Conservation (phyloP, 192 early-diverging fungal species). For the Linnemannia exigua region DNA sequence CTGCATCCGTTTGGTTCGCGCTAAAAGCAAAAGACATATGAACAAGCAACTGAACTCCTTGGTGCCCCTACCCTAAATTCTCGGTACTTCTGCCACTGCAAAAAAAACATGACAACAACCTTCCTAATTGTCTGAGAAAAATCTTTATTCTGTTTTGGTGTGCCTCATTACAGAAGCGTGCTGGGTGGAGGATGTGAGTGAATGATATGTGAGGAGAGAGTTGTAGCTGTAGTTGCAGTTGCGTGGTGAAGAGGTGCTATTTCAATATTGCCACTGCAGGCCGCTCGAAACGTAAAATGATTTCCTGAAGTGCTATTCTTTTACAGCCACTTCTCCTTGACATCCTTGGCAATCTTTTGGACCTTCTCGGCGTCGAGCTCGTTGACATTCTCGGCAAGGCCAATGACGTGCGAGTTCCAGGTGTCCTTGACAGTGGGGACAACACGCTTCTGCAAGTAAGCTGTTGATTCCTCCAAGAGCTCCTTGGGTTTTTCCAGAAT, state of each 20-base stretch:
- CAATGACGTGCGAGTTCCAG: constrained; percentile 54
- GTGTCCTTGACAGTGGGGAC: constrained; percentile 54
- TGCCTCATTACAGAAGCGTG: constrained; percentile 4
- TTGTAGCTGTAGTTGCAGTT: neutral
- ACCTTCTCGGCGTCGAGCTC: constrained; percentile 52
- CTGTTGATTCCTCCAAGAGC: constrained; percentile 45
- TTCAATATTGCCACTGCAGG: too few species aligned
- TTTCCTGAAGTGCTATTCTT: neutral
- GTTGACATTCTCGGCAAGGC: constrained; percentile 46
- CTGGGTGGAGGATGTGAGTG: neutral
- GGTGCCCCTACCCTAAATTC: neutral
- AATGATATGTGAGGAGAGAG: neutral
- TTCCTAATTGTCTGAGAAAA: neutral
- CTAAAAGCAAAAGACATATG: too few species aligned
- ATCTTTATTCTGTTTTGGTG: neutral
- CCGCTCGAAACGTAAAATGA: too few species aligned
- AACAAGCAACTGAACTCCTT: too few species aligned
- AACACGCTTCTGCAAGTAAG: constrained; percentile 41
- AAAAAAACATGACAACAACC: neutral
- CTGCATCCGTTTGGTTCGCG: too few species aligned
- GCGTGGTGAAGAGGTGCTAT: neutral
- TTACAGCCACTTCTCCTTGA: constrained; percentile 59
- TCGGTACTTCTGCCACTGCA: neutral
- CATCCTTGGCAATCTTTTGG: constrained; percentile 53
- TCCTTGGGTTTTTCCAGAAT: constrained; percentile 56